Percentiles rank a stretch among this genome's conserved stretches.
Conservation (phyloP, 352 stramenopile genomes). For the Pythium aphanidermatum region DNA sequence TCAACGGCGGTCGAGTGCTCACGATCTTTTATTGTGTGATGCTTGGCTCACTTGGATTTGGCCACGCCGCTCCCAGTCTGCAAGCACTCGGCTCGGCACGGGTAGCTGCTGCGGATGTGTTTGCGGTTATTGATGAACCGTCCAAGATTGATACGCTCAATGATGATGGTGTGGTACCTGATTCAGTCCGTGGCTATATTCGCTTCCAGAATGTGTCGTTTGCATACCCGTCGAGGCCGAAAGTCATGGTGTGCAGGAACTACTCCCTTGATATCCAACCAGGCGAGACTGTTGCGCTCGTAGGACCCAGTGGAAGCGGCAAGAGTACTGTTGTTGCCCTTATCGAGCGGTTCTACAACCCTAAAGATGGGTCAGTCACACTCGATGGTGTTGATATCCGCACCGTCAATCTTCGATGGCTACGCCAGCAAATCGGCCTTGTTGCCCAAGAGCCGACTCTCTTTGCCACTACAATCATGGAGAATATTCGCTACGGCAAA, state of each 20-base stretch:
- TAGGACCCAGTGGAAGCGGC: conserved; percentile 37
- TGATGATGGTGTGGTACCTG: conserved; percentile 21
- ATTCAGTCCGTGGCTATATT: conserved; percentile 31
- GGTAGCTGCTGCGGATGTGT: conserved; percentile 26
- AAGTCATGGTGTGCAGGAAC: conserved; percentile 24
- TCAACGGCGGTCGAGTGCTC: conserved; percentile 29
- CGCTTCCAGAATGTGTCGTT: conserved; percentile 66
- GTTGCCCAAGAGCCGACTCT: conserved; percentile 90
- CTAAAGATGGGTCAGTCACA: conserved; percentile 17
- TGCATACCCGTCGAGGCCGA: conserved; percentile 25
- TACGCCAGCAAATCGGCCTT: conserved; percentile 64
- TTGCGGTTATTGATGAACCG: conserved; percentile 27
- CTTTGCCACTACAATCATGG: conserved; percentile 71
- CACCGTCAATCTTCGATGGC: conserved; percentile 44
- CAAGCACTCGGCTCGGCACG: conserved; percentile 25
- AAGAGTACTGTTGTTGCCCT: conserved; percentile 46
- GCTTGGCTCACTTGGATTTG: conserved; percentile 32
- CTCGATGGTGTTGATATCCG: conserved; percentile 42
- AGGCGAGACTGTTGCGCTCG: conserved; percentile 36
- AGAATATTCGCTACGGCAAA: conserved; percentile 76
- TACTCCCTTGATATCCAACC: conserved; percentile 32
- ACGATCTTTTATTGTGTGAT: conserved; percentile 36
- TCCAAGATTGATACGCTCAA: conserved; percentile 27
- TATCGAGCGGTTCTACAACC: conserved; percentile 45
- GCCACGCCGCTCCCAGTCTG: conserved; percentile 25